phyloP scores from a whole-genome alignment of 1,284 basidiomycete species.

The Cutaneotrichosporon sp. region DNA sequence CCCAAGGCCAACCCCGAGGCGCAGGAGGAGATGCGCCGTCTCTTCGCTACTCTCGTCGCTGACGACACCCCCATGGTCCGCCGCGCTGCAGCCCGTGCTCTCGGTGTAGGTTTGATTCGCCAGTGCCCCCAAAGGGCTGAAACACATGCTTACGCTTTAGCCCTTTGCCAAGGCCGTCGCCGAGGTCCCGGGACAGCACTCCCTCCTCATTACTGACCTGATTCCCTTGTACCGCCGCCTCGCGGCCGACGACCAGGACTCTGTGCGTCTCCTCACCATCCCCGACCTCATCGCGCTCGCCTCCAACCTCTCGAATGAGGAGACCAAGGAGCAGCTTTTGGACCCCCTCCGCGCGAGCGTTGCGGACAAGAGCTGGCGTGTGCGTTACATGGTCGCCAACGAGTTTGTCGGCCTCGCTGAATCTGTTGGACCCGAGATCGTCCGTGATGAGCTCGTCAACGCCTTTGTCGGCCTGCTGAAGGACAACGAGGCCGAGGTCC shows the following conservation, averaged over 20 bases:
- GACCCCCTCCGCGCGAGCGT: slow-evolving; percentile 83
- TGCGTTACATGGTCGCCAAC: slow-evolving; percentile 97
- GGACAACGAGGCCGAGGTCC: slow-evolving; percentile 98
- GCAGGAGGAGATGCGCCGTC: slow-evolving; percentile 85
- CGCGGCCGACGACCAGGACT: slow-evolving; percentile 96
- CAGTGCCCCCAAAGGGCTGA: too few relatives aligned
- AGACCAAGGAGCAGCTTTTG: slow-evolving; percentile 86
- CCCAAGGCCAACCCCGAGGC: slow-evolving; percentile 64
- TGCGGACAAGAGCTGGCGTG: slow-evolving; percentile 96
- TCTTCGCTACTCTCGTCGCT: slow-evolving; percentile 74
- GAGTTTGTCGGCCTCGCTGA: slow-evolving; percentile 94
- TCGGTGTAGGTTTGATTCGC: slow-evolving; percentile 66
- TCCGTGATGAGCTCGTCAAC: slow-evolving; percentile 87
- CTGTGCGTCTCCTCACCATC: slow-evolving; percentile 90
- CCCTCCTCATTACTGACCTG: slow-evolving; percentile 69
- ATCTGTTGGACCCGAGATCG: slow-evolving; percentile 82
- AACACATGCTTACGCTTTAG: slow-evolving; percentile 51
- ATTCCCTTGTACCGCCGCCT: slow-evolving; percentile 92
- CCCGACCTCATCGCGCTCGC: slow-evolving; percentile 94
- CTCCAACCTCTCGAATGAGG: slow-evolving; percentile 71
- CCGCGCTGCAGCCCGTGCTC: slow-evolving; percentile 91
- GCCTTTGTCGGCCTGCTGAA: slow-evolving; percentile 93
- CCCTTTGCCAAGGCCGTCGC: slow-evolving; percentile 63
- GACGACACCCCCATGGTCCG: slow-evolving; percentile 99
- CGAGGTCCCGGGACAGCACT: slow-evolving; percentile 63